A percentile compares a stretch with the other conserved stretches of the same genome.
Conservation (phyloP, 768 basidiomycete species). For the Nidularia sp. region DNA sequence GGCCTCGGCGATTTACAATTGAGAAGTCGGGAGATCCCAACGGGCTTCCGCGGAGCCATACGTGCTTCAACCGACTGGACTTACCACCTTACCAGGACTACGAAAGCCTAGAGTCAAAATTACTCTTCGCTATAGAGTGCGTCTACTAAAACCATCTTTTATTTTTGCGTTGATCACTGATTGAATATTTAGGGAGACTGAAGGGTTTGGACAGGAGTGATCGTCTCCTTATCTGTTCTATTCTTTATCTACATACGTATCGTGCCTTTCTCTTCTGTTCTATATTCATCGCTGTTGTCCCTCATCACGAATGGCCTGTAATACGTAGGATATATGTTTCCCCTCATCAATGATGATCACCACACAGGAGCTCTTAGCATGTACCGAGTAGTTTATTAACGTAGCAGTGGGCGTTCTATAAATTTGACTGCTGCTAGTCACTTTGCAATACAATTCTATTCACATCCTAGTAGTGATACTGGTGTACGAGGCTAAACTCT, state of each 20-base stretch:
- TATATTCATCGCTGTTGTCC: neutral
- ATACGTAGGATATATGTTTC: neutral
- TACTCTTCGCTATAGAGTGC: conserved; percentile 81
- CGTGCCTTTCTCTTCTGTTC: neutral
- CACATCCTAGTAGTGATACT: neutral
- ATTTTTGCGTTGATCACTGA: neutral
- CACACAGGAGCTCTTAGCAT: neutral
- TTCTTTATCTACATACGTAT: neutral
- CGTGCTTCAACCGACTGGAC: conserved; percentile 90
- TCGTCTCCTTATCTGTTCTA: neutral
- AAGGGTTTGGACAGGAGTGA: conserved; percentile 70
- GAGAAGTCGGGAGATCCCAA: conserved; percentile 91
- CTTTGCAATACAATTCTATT: neutral
- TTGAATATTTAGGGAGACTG: conserved; percentile 53
- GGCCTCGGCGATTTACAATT: conserved; percentile 89
- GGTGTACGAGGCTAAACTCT: neutral
- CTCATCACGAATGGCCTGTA: neutral
- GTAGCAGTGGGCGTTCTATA: neutral
- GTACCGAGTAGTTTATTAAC: neutral
- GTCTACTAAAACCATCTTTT: conserved; percentile 13
- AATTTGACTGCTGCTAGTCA: neutral
- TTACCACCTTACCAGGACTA: conserved; percentile 88
- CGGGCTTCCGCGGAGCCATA: conserved; percentile 86
- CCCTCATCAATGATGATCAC: neutral
- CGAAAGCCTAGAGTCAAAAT: conserved; percentile 80